Evolutionary conservation across 2,329 filamentous ascomycete species (phyloP), one percentile per base, ranked within the genome.

Genomic region (Claviceps sp.): DNA sequence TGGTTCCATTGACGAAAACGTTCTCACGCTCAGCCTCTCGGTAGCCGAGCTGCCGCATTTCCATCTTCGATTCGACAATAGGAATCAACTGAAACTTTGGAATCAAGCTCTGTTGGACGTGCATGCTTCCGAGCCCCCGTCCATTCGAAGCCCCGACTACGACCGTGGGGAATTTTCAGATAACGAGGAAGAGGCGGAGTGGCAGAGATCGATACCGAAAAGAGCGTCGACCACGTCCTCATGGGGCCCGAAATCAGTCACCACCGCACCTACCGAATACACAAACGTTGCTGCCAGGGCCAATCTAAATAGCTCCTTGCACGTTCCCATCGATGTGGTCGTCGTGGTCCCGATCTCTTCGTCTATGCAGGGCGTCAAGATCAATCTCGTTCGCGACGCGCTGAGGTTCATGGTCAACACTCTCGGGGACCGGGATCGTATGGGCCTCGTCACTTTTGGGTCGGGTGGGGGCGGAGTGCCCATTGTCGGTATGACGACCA

Each of bases 291-390:
- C 78, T 63, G 67, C 74, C 61, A 76, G 65, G 62, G 71, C 70
- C 52, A 60, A 58, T 8, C 70, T 68, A 55, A 70, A 56, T 47
- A 60, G 72, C 19, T 78, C 84, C 5, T 66, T 91, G 47, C 93
- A 98, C 64, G 88, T 97, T 16, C 91, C 93, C 1, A 81, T 97
- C 51, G 93, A 98, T 63, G 83, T 98, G 34, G 91, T 98, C 0
- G 89, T 97, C 0, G 93, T 98, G 22, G 90, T 98, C 38, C 93
- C 93, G 0, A 89, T 98, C 5, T 97, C 93, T 0, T 95, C 91
- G 1, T 97, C 93, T 0, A 98, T 97, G 91, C 93, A 97, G 68
- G 93, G 93, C n/a, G 80, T 98, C 55, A 98, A 98, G 72, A 96
- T 97, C 64, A 95, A 91, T 56, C 76, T 98, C 1, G 81, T 98